Percentiles rank a stretch among this genome's conserved stretches.
Conservation (phyloP, 2,329 filamentous ascomycete species). For the Scolecobasidium constrictum region DNA sequence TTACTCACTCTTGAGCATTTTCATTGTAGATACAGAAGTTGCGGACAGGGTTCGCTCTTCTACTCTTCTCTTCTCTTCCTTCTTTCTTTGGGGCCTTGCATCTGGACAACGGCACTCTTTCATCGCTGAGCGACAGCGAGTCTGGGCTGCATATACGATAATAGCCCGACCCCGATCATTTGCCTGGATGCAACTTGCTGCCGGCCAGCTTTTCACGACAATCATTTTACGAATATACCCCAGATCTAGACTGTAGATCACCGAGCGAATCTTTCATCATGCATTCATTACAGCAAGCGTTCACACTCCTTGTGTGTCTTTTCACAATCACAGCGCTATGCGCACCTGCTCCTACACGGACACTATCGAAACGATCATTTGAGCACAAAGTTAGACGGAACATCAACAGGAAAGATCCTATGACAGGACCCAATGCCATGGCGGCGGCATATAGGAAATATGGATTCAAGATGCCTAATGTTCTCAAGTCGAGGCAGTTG, state of each 20-base stretch:
- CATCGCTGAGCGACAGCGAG: no score
- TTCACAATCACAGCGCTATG: constrained; percentile 37
- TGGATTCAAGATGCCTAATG: constrained; percentile 34
- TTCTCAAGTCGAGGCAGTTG: constrained; percentile 21
- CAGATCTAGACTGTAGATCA: no score
- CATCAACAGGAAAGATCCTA: constrained; percentile 42
- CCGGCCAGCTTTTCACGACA: constrained; percentile 9
- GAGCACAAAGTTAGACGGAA: constrained; percentile 42
- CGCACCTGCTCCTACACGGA: constrained; percentile 26
- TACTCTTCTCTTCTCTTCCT: neutral
- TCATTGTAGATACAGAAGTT: no score
- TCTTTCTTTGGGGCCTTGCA: constrained; percentile 7
- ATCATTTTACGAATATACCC: no score
- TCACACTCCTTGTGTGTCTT: constrained; percentile 36
- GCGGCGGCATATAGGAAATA: constrained; percentile 60
- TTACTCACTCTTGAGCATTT: no score
- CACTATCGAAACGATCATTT: constrained; percentile 45
- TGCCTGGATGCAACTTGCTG: no score
- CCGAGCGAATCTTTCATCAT: no score
- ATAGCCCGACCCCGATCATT: no score
- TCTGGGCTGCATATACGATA: no score
- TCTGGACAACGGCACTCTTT: neutral
- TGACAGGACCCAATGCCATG: constrained; percentile 51
- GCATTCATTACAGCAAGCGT: constrained; percentile 22
- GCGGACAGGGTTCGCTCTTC: no score